Conservation (phyloP, 1,284 basidiomycete species). For the Neolentinus lepideus region DNA sequence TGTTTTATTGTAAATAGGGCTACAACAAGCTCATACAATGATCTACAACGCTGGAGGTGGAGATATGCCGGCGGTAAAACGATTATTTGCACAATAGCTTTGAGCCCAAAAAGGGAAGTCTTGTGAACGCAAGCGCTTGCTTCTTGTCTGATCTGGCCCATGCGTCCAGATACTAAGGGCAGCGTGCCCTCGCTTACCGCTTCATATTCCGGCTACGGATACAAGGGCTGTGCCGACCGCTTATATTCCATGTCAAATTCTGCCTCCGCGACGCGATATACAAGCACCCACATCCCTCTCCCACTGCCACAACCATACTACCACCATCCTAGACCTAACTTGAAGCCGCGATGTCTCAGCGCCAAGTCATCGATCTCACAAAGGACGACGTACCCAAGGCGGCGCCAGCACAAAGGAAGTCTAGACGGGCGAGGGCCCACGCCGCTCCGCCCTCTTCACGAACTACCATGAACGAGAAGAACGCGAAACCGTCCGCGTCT, state of each 20-base stretch:
- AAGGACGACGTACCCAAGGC: background rate
- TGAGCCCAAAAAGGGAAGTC: background rate
- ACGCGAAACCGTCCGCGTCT: too few relatives aligned
- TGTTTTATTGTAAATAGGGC: background rate
- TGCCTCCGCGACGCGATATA: background rate
- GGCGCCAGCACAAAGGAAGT: background rate
- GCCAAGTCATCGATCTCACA: background rate
- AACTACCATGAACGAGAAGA: background rate
- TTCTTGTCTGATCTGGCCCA: background rate
- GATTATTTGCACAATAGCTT: background rate
- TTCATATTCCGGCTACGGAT: background rate
- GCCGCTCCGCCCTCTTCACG: background rate
- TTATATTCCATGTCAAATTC: background rate
- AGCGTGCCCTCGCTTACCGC: background rate
- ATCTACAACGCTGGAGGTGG: background rate
- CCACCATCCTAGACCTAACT: background rate
- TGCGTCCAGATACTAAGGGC: too few relatives aligned
- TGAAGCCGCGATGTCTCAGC: background rate
- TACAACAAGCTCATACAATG: too few relatives aligned
- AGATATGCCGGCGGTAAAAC: background rate
- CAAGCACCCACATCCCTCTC: background rate
- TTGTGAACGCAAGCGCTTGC: background rate
- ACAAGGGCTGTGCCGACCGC: background rate
- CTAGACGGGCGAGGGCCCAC: background rate
- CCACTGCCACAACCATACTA: too few relatives aligned